Evolutionary conservation across 371 early-diverging fungal genomes (phyloP), one percentile per base, ranked within the genome.

Genomic region (Zancudomyces culisetae): DNA sequence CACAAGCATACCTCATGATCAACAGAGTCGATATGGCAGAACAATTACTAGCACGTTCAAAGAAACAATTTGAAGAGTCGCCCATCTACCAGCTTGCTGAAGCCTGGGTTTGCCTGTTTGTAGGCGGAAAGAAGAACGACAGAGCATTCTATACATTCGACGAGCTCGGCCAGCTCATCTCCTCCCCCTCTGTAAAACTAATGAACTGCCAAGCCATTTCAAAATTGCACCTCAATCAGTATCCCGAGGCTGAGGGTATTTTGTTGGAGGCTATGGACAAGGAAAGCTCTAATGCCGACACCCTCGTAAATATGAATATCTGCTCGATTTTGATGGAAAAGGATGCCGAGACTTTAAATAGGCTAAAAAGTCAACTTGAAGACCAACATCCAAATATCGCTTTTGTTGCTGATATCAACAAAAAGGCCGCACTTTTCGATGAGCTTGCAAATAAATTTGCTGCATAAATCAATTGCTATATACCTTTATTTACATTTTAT

Each of bases 131-230:
- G 18, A 85, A 86, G 53, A 79, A 77, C 54, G 85, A 82, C 60
- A 87, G 89, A 64, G 85, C 93, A 1, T 84, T 76, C 53, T 93
- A 90, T 68, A 85, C 88, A 45, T 93, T 84, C 57, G 91, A 93
- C 60, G 97, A 94, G 57, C 77, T 93, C 52, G 87, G 79, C 15
- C 81, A 85, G 47, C 80, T 88, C 0, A 70, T 66, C 45, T 65
- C 79, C 21, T 73, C 73, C 2, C 76, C 83, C n/a, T 81, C 84
- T 0, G 73, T 76, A 42, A 81, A 83, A 52, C 72, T 93, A 24
- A 63, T 90, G 29, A 80, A 76, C 27, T 77, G 85, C 2, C 83
- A 83, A 63, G 97, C 97, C 2, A 85, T 86, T 13, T 76, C 81
- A 48, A 75, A 83, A 40, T 74, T 96, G 61, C 81, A 87, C 20